Base-by-base conservation (phyloP, 805 yeast genomes). In the Saturnispora kantuleensis region DNA sequence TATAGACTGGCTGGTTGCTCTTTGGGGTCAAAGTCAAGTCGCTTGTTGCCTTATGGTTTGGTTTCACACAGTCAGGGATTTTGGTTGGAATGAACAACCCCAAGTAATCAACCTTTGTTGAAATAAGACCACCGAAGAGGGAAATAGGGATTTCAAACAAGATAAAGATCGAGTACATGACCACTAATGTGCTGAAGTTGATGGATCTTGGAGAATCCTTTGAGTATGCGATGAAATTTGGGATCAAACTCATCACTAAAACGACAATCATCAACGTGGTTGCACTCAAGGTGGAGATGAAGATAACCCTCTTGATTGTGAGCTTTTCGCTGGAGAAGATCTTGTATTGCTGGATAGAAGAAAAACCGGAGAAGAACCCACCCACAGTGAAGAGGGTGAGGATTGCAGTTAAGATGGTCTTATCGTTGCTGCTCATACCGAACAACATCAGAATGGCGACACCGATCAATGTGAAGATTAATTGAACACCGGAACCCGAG, bases 61-160 rank as follows among this genome's bases (percentile, higher is more conserved):
- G 26, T 15, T 15, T 35, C 13, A 17, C 16, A 26, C 34, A 18
- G 32, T 50, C 49, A 15, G 71, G 66, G 6, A 66, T 49, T 4
- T 57, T 47, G 11, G 48, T 49, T n/a, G 41, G 35, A 31, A 26
- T 53, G 10, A 31, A 45, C 47, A n/a, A 48, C 41, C 35, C 30
- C 17, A 60, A 39, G 9, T 60, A 32, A 40, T 59, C 56, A 12
- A 55, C 28, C 18, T 51, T 56, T 40, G 45, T 56, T n/a, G 65
- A 58, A 18, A 71, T 51, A 29, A 64, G 62, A 2, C 87, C 90
- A n/a, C 95, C 96, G 35, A 82, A 49, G 10, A 84, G 48, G 8
- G 89, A 81, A 43, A 87, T 65, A 2, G 95, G 95, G 10, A 84
- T 68, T 53, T 84, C 84, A n/a, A 84, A 59, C 11, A 81, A 54